Base-by-base conservation (phyloP, 2,329 filamentous ascomycete species). In the Fusarium pininemorale region DNA sequence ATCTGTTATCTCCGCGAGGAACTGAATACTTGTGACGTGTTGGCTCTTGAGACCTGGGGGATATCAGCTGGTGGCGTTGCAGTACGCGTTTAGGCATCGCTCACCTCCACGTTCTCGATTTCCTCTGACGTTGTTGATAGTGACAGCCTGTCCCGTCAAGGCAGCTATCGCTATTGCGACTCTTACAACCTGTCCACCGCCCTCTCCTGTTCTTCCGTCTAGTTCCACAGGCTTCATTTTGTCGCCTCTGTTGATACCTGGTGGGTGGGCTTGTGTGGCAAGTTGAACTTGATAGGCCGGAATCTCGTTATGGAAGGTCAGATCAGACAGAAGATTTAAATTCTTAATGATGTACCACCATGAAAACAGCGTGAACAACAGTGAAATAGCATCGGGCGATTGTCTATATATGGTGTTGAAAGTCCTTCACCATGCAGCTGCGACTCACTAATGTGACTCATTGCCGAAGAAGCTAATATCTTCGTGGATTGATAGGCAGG, bases 121-220 rank as follows among this genome's bases (percentile, higher is more conserved):
- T 7, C 87, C 90, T 41, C 90, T 81, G 7, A 92, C 84, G 66
- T 90, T 82, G 15, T 81, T 81, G 63, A 92, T 88, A 32, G 83
- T 84, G 37, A 92, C 82, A 1, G 89, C 82, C 62, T 86, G 85
- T 1, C 84, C 84, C 4, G 88, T 87, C 35, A 91, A 84, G 2
- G 90, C 87, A 16, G 90, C 86, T 12, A 92, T 82, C 4, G 84
- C 84, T 41, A 89, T 83, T 5, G 89, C 89, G 4, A 90, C 82
- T 48, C 90, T 82, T 2, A 91, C 86, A 0, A 92, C 80, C 73
- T 92, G 90, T 6, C 90, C 90, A 8, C 90, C 90, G 9, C 90
- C 90, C 77, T 91, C 90, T 3, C 90, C 89, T 0, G 85, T 88
- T 18, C 84, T 81, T 22, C 90, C 90, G 73, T 91, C 89, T 5